Evolutionary conservation across 2,329 filamentous ascomycete genomes (phyloP).

Genomic region (Blastomyces silverae): DNA sequence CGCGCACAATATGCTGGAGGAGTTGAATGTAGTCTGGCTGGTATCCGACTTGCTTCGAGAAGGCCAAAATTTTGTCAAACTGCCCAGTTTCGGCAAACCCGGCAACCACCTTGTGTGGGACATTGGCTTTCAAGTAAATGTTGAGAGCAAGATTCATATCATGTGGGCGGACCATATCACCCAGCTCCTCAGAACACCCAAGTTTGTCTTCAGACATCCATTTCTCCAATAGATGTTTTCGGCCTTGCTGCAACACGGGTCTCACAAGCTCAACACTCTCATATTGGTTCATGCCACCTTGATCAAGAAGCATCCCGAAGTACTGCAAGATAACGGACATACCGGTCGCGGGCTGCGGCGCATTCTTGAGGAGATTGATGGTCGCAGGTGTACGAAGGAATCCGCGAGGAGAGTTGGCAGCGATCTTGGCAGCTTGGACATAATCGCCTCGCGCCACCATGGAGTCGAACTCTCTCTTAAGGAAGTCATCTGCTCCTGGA

Average conservation of each 20-base stretch:
- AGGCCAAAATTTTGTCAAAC: conserved; percentile 93
- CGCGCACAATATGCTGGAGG: conserved; percentile 83
- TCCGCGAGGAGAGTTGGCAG: conserved; percentile 89
- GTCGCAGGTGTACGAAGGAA: conserved; percentile 92
- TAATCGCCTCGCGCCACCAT: conserved; percentile 77
- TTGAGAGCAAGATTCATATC: conserved; percentile 79
- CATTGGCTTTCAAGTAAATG: conserved; percentile 86
- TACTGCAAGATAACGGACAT: conserved; percentile 95
- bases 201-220: conserved; percentile 97
- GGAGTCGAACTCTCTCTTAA: conserved; percentile 82
- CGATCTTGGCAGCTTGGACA: conserved; percentile 85
- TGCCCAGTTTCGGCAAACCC: conserved; percentile 92
- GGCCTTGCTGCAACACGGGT: conserved; percentile 85
- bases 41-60: conserved; percentile 76
- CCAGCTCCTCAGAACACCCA: conserved; percentile 90
- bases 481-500: conserved; percentile 88
- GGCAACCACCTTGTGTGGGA: conserved; percentile 88
- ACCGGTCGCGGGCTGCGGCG: conserved; percentile 64
- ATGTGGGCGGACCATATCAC: conserved; percentile 84
- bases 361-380: conserved; percentile 89
- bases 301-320: conserved; percentile 94
- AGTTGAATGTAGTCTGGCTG: conserved; percentile 92
- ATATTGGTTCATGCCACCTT: conserved; percentile 84
- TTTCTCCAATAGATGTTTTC: conserved; percentile 94
- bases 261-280: conserved; percentile 91